A percentile compares a stretch with the other conserved stretches of the same genome.
Conservation (phyloP, 805 yeast species). For the Metschnikowia anglica region DNA sequence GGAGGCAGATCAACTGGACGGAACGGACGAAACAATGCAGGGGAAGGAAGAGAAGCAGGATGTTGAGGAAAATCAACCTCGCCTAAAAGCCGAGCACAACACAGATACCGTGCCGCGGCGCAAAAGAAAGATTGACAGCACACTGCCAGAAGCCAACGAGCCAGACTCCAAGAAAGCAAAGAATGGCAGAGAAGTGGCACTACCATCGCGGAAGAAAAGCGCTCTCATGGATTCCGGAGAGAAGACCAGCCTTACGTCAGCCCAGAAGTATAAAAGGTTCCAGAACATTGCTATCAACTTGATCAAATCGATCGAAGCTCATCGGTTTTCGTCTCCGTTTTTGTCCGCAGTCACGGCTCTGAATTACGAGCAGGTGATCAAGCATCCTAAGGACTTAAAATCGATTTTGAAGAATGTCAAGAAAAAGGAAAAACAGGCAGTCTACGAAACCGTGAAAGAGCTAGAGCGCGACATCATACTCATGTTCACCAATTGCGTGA, state of each 20-base stretch:
- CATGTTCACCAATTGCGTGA: constrained; percentile 82
- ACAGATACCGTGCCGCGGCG: background rate
- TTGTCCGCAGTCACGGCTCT: constrained; percentile 74
- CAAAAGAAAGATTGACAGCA: background rate
- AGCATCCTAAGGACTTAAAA: constrained; percentile 67
- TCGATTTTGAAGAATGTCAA: constrained; percentile 58
- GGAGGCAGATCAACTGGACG: too few species aligned
- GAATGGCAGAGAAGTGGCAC: background rate
- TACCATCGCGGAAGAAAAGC: background rate
- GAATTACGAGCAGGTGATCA: constrained; percentile 59
- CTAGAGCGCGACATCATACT: constrained; percentile 67
- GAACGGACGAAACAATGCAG: too few species aligned
- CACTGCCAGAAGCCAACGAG: background rate
- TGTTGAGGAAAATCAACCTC: too few species aligned
- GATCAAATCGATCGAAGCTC: constrained; percentile 62
- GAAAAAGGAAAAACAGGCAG: constrained; percentile 33
- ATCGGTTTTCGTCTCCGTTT: constrained; percentile 73
- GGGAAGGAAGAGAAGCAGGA: too few species aligned
- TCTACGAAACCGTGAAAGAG: constrained; percentile 55
- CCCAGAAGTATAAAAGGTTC: constrained; percentile 46
- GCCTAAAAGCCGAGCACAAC: too few species aligned
- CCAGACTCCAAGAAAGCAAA: background rate
- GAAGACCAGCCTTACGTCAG: background rate
- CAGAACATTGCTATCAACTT: constrained; percentile 61
- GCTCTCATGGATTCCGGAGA: background rate